These are phyloP conservation scores for Neonectria magnoliae DNA, from an alignment of 2,329 filamentous ascomycete species.

Conservation along the genomic window DNA sequence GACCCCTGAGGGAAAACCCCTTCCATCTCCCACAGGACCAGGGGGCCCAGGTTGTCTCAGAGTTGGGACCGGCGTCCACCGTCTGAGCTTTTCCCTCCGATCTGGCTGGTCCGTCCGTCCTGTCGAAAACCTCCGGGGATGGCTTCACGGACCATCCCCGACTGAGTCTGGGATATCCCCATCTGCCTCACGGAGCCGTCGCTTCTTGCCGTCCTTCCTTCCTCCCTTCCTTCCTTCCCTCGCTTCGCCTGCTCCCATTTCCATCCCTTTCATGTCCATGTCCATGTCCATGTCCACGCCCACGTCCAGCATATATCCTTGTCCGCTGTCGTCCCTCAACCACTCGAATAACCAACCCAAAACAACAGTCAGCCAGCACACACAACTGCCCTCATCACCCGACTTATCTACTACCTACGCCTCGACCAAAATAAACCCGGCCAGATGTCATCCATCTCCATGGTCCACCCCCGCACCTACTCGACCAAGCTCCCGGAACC, in stretches of 20 bases:
- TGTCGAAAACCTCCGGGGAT: slow-evolving; percentile 25
- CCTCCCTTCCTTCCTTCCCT: background rate
- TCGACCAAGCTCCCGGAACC: slow-evolving; percentile 40
- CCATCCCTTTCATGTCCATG: background rate
- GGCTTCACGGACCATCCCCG: slow-evolving; percentile 20
- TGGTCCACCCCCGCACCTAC: slow-evolving; percentile 42
- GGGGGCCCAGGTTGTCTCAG: slow-evolving; percentile 17
- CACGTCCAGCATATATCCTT: background rate
- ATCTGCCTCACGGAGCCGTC: background rate
- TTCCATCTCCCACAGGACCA: slow-evolving; percentile 40
- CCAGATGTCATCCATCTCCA: slow-evolving; percentile 36
- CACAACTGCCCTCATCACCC: too few relatives aligned
- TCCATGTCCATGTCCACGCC: background rate
- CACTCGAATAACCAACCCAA: background rate
- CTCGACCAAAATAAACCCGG: slow-evolving; percentile 35
- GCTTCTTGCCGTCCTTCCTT: too few relatives aligned
- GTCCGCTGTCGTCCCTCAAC: background rate
- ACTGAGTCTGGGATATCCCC: slow-evolving; percentile 34
- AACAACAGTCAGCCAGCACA: background rate
- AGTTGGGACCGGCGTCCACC: slow-evolving; percentile 9
- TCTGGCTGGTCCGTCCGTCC: slow-evolving; percentile 10
- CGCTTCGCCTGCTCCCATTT: background rate
- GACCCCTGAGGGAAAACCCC: slow-evolving; percentile 26
- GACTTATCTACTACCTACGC: background rate
- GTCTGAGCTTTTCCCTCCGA: slow-evolving; percentile 20